Evolutionary conservation across 1,284 basidiomycete species (phyloP), one percentile per base, ranked within the genome.

Genomic region (Inonotus hispidus): DNA sequence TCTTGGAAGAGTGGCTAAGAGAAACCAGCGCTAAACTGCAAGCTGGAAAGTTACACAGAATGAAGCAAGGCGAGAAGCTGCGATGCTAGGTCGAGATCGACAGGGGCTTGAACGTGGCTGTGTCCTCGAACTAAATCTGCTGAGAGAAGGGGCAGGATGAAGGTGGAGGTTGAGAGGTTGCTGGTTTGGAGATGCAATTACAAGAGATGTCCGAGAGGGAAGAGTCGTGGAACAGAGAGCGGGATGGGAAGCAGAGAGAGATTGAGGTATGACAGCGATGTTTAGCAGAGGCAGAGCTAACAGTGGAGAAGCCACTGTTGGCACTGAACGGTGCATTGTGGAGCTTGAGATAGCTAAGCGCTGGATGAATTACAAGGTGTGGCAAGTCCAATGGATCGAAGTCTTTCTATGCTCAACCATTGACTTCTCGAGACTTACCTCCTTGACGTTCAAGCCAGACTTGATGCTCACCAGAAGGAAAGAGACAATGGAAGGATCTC

Each of bases 51-150:
- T 80, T 69, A 82, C 82, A 63, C 85, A 83, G 66, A 82, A 75
- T 8, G 82, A 87, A 65, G 72, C 87, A 72, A 71, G 77, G 16
- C 77, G 82, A 56, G 88, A 91, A 66, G 67, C 88, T 45, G 80
- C 82, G 8, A 72, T 83, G 61, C 71, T 87, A 74, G 60, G 68
- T 84, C 56, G 89, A 90, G 69, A n/a, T n/a, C 88, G 85, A 72
- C 78, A 83, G 58, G 79, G 87, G 64, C 72, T 85, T 10, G 83
- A 87, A 84, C 83, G 3, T 77, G 77, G 60, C 77, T 87, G 73
- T n/a, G 76, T 77, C 2, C 74, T 85, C 72, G 86, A 90, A 62
- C 71, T 89, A 39, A 87, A 68, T 78, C 72, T 56, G 81, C 86
- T 0, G 81, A 87, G 69, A 86, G 87, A 41, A 57, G 57, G 25